Base-by-base conservation (phyloP, 306 rosid species). In the Geum urbanum region DNA sequence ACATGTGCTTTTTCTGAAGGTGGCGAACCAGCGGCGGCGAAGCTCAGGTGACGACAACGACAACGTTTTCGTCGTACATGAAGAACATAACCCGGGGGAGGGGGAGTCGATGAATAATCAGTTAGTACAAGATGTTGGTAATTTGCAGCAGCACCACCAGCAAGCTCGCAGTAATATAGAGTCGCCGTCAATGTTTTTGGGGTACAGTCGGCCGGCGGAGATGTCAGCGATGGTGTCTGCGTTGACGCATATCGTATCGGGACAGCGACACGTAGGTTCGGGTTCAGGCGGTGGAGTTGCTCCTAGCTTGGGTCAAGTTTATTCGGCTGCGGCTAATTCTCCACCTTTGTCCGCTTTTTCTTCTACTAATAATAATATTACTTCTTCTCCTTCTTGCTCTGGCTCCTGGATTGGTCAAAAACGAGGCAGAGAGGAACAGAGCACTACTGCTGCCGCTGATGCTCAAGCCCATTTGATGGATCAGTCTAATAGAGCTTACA, bases 181-280 rank as follows among this genome's bases (percentile, higher is more conserved):
- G n/a, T 43, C 81, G 69, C 71, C 73, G 63, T 56, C 67, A 47
- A 51, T 69, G 55, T 66, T 75, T 61, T 53, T 85, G 19, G 80
- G 82, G 66, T 45, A 66, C 8, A 35, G 60, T 74, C 59, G 71
- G 39, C 68, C 49, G 1, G 67, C 84, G 53, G 97, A 94, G 80
- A 75, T 74, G 71, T 77, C 84, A 1, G 84, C 84, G 5, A 90
- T 94, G 85, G 91, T 88, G 59, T 80, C 99, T 2, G 94, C 88
- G 19, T 77, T 88, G 0, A 86, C 89, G 22, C 84, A 78, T 6
- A 95, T 87, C 39, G 86, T 77, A 12, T 88, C 97, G 0, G 94
- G 91, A 0, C 81, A 78, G 64, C 62, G 79, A 18, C 84, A 78
- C 5, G 96, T 87, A 32, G 86, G 75, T 15, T 88, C 94, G 0